phyloP scores from a whole-genome alignment of 163 green algal genomes.

The Volvox carteri region DNA sequence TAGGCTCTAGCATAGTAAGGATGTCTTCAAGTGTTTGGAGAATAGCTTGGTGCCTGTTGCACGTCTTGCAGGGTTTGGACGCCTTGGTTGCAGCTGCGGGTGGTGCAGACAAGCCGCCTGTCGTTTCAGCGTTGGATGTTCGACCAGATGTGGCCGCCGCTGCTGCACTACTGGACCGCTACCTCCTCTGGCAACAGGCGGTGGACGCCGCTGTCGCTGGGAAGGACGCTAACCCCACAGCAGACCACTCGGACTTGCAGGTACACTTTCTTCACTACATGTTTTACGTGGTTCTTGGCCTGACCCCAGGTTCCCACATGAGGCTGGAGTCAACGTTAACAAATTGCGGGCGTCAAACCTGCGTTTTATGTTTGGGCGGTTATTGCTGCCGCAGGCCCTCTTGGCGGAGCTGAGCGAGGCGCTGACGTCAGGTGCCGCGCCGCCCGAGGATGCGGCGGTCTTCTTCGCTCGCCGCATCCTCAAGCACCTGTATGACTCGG shows the following conservation, averaged over 20 bases:
- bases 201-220: conserved; percentile 49
- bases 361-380: too few species aligned
- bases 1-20: too few species aligned
- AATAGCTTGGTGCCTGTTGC: too few species aligned
- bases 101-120: conserved; percentile 9
- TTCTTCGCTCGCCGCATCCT: conserved; percentile 69
- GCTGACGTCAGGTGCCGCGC: conserved; percentile 45
- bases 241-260: conserved; percentile 58
- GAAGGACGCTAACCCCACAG: conserved; percentile 58
- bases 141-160: conserved; percentile 21
- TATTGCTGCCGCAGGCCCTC: conserved; percentile 42
- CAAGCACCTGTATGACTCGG: conserved; percentile 53
- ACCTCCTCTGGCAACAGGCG: conserved; percentile 60
- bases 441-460: conserved; percentile 65
- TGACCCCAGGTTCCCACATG: too few species aligned
- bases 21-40: too few species aligned
- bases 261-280: background rate
- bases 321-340: too few species aligned
- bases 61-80: conserved; percentile 21
- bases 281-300: too few species aligned
- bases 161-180: conserved; percentile 50
- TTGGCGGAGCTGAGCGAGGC: conserved; percentile 67
- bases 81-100: conserved; percentile 45
- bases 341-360: too few species aligned
- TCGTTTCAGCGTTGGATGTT: background rate